Conservation (phyloP, 106 monocot species). For the Platanthera zijinensis region DNA sequence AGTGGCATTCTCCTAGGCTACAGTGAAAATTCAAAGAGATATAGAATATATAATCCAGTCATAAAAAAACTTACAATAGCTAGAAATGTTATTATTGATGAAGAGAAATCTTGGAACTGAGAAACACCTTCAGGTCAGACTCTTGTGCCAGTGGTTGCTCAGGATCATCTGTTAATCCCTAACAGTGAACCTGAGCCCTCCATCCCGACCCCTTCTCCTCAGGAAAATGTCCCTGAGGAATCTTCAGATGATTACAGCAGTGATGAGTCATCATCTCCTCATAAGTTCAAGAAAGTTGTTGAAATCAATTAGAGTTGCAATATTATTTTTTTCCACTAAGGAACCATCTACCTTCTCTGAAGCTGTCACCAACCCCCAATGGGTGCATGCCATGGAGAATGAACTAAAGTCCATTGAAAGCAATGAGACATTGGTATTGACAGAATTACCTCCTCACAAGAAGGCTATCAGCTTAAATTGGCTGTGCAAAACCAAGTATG, state of each 20-base stretch:
- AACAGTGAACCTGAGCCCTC: not conserved
- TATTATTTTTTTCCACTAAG: not conserved
- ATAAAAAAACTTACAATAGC: not conserved
- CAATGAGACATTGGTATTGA: not conserved
- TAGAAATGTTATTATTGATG: conserved; percentile 9
- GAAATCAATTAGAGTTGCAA: no score
- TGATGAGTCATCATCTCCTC: no score
- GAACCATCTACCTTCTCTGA: not conserved
- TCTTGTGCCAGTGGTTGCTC: not conserved
- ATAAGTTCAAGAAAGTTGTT: no score
- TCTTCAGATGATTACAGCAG: no score
- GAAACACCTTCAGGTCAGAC: no score
- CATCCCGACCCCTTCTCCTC: no score
- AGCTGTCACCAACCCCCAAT: not conserved
- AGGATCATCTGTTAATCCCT: no score
- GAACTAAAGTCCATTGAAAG: not conserved
- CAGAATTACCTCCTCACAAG: not conserved
- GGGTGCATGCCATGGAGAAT: not conserved
- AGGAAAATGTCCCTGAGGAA: no score
- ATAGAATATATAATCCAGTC: not conserved
- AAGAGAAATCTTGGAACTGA: not conserved
- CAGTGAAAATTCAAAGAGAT: not conserved
- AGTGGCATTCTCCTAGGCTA: conserved; percentile 2
- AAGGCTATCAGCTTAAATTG: not conserved
- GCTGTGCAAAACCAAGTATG: not conserved